Base-by-base conservation (phyloP, 352 stramenopile genomes). In the Pythium rhizo-oryzae region DNA sequence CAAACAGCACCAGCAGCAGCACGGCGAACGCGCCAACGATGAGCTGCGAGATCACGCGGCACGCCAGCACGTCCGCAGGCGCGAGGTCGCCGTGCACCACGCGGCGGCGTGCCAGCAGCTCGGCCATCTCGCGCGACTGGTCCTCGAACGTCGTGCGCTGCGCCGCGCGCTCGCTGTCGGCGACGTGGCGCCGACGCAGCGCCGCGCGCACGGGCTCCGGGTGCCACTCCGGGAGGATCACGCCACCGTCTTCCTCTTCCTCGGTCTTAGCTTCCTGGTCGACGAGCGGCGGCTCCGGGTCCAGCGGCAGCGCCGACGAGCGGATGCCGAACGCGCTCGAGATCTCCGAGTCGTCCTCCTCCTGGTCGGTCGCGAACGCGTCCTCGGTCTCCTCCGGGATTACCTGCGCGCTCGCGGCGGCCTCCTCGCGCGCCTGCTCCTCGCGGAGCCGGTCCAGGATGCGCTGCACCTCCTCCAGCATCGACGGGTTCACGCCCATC, bases 391-490 rank as follows among this genome's bases (percentile, higher is more conserved):
- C 78, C 16, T 70, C 59, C 2, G 11, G 21, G 28, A 64, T 50
- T 21, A 59, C 37, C n/a, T 37, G 23, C 23, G 63, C 35, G 8
- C 2, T 39, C 19, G 59, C 59, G 0, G 55, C 54, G 1, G 59
- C 49, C 25, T 60, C 51, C 19, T 59, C 56, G n/a, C 50, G 57
- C 47, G 81, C 74, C 70, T 91, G 79, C 21, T 89, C 78, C 0
- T 81, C 78, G 18, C 72, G 74, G 15, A 89, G 72, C 15, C 70
- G 68, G 47, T 92, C 82, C 28, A 92, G 68, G 23, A 90, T 76
- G 52, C 80, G 79, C 59, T 92, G 84, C 43, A 92, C 84, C 55
- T 92, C 84, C 25, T 72, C 77, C n/a, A 92, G 76, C 84, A 92
- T 87, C 30, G 79, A 80, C 44, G 82, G 78, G 41, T 86, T 80